Base-by-base conservation (phyloP, 768 basidiomycete species). In the Agaricus bisporus region DNA sequence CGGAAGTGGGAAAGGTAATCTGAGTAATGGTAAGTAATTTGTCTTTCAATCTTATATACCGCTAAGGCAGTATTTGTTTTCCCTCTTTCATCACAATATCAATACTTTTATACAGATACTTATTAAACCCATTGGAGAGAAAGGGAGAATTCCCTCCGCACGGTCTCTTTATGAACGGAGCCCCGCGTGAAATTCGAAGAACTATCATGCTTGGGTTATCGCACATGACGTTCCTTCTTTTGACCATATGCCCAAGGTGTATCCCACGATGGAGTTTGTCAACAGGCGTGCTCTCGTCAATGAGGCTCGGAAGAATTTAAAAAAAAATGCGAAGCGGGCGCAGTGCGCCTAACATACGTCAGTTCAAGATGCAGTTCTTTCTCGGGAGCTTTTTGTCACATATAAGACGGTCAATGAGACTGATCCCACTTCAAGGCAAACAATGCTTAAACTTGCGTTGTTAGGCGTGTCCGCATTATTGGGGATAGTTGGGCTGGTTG, bases 391-490 rank as follows among this genome's bases (percentile, higher is more conserved):
- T 5, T 49, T 20, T 9, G 25, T 8, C 49, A 15, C 49, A 42
- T 51, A 51, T 51, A 51, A 51, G 11, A 28, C n/a, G 8, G 11
- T 2, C 41, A 20, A 10, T 47, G 28, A 29, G 3, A 4, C 48
- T 26, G 5, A 43, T 12, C 42, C 14, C 18, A 2, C 11, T 48
- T 36, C 18, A 17, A 48, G 29, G 32, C 10, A 18, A 29, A 44
- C 37, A n/a, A 52, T 54, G 53, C 10, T 48, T 14, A 54, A 26
- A 42, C 48, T 41, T 25, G 46, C 28, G 17, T 48, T 45, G 46
- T 37, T 47, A 12, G 20, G 20, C 18, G 25, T 54, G 3, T 47
- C 52, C 17, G 53, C 29, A 7, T 18, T 54, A 36, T 44, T 58
- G 26, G 45, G 49, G 28, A 38, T 51, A 15, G 22, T 48, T 5